Conservation (phyloP, 1,139 yeast species). For the Kodamaea ohmeri region DNA sequence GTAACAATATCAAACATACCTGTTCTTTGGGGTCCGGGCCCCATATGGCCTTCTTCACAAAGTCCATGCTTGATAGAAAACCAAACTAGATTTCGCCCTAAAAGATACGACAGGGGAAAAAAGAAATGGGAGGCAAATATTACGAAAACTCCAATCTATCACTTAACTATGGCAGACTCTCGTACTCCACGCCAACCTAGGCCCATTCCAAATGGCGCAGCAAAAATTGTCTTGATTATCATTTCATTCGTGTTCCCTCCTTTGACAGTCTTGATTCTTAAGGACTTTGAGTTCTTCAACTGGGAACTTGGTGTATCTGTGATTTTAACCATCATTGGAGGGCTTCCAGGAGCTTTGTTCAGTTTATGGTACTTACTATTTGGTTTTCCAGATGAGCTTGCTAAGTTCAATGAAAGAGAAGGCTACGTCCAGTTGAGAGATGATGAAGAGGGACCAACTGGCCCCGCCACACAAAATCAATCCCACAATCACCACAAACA, state of each 20-base stretch:
- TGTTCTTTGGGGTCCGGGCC: conserved; percentile 97
- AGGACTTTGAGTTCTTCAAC: conserved; percentile 28
- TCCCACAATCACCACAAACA: conserved; percentile 3
- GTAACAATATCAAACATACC: conserved; percentile 30
- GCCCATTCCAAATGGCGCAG: conserved; percentile 10
- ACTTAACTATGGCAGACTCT: conserved; percentile 2
- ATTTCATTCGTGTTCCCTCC: conserved; percentile 41
- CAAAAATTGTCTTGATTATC: conserved; percentile 25
- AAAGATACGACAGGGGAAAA: background rate
- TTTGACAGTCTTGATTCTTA: conserved; percentile 34
- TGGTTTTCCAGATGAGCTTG: conserved; percentile 10
- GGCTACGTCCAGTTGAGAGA: conserved; percentile 26
- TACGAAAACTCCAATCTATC: background rate
- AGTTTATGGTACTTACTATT: conserved; percentile 31
- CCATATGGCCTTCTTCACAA: conserved; percentile 78
- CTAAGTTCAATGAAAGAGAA: conserved; percentile 10
- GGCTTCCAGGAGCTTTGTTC: conserved; percentile 37
- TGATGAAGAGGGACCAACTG: conserved; percentile 16
- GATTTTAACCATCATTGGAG: conserved; percentile 38
- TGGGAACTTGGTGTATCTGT: conserved; percentile 36
- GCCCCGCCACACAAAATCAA: conserved; percentile 2
- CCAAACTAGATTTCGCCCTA: background rate
- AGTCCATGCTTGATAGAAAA: conserved; percentile 49
- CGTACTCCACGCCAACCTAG: background rate
- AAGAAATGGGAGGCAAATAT: conserved; percentile 3